These are phyloP conservation scores for Jackrogersella multiformis DNA, from an alignment of 495 filamentous ascomycete species.

Conservation along the genomic window DNA sequence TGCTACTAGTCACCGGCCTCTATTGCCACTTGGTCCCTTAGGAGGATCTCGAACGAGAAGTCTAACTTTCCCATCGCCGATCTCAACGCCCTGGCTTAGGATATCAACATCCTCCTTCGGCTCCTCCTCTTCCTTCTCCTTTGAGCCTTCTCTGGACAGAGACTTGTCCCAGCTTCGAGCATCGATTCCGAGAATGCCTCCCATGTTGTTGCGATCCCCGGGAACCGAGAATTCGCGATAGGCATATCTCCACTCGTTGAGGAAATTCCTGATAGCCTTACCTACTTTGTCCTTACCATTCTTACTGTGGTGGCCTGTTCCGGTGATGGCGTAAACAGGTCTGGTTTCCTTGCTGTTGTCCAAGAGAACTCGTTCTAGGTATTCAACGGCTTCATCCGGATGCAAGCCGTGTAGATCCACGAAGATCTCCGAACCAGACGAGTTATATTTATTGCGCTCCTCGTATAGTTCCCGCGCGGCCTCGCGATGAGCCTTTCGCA, in stretches of 20 bases:
- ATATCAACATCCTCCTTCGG: slow-evolving; percentile 66
- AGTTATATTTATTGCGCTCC: slow-evolving; percentile 83
- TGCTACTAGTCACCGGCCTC: slow-evolving; percentile 48
- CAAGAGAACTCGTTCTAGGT: slow-evolving; percentile 84
- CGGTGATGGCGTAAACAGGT: slow-evolving; percentile 95
- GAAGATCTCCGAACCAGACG: slow-evolving; percentile 76
- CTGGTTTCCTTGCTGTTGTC: slow-evolving; percentile 76
- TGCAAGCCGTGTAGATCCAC: slow-evolving; percentile 96
- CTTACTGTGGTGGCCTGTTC: slow-evolving; percentile 97
- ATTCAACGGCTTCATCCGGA: slow-evolving; percentile 95
- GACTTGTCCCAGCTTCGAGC: slow-evolving; percentile 86
- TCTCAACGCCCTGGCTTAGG: slow-evolving; percentile 66
- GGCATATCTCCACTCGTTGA: slow-evolving; percentile 95
- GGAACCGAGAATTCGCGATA: slow-evolving; percentile 97
- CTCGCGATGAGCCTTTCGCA: slow-evolving; percentile 96
- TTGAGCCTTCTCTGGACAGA: slow-evolving; percentile 58
- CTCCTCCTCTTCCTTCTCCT: slow-evolving; percentile 60
- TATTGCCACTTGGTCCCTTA: slow-evolving; percentile 57
- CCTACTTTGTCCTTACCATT: slow-evolving; percentile 99
- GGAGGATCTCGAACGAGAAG: slow-evolving; percentile 65
- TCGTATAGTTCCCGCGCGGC: slow-evolving; percentile 93
- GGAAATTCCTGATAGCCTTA: slow-evolving; percentile 87
- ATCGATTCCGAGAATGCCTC: slow-evolving; percentile 94
- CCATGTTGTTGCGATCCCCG: slow-evolving; percentile 88
- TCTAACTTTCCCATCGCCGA: slow-evolving; percentile 67